Percentiles rank a stretch among this genome's conserved stretches.
These are phyloP conservation scores for Stellera chamaejasme DNA, from an alignment of 345 rosid species.

Conservation along the genomic window DNA sequence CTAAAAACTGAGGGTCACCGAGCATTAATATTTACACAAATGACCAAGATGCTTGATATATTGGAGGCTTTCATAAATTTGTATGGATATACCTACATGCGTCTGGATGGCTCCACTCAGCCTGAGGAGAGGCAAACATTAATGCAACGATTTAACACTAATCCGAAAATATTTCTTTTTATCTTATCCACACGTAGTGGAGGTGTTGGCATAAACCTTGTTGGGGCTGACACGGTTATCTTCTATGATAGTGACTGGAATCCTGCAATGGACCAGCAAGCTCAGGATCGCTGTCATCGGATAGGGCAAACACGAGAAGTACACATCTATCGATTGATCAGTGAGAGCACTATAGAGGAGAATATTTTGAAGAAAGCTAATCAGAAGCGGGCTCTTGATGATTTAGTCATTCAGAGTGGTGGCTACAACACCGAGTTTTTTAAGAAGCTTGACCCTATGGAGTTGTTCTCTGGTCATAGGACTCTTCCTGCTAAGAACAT, in stretches of 20 bases:
- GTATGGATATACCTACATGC: slow-evolving; percentile 98
- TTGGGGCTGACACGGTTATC: slow-evolving; percentile 99
- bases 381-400: slow-evolving; percentile 98
- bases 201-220: slow-evolving; percentile 97
- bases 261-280: slow-evolving; percentile 99
- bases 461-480: slow-evolving; percentile 82
- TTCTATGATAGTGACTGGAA: slow-evolving; percentile 99
- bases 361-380: slow-evolving; percentile 97
- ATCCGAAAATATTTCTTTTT: slow-evolving; percentile 94
- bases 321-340: slow-evolving; percentile 89
- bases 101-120: slow-evolving; percentile 98
- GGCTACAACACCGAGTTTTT: slow-evolving; percentile 95
- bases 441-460: slow-evolving; percentile 99
- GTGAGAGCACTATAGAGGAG: slow-evolving; percentile 98
- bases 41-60: slow-evolving; percentile 99
- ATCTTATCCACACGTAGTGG: slow-evolving; percentile 99
- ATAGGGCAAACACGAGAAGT: slow-evolving; percentile 99
- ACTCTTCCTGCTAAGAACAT: slow-evolving; percentile 42
- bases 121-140: slow-evolving; percentile 99
- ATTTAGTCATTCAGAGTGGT: slow-evolving; percentile 97
- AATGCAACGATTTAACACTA: slow-evolving; percentile 99
- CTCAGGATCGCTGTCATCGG: slow-evolving; percentile 99
- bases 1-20: slow-evolving; percentile 94
- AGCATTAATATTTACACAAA: slow-evolving; percentile 96
- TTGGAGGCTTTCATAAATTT: slow-evolving; percentile 95